phyloP scores from a whole-genome alignment of 179 eudicot species.

The Beta lomatogona region DNA sequence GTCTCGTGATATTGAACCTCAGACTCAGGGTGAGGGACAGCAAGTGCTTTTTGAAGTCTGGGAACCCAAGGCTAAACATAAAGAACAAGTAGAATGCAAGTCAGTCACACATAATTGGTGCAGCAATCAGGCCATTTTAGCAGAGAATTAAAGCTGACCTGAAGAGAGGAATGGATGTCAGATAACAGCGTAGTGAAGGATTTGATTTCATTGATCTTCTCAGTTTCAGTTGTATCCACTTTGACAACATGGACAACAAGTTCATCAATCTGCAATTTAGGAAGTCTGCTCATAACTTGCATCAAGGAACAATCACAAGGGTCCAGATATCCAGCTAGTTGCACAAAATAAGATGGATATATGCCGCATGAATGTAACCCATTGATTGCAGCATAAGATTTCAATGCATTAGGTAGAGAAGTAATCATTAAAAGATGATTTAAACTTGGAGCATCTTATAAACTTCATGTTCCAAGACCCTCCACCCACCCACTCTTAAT shows the following conservation, averaged over 20 bases:
- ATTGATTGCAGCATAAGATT: background rate
- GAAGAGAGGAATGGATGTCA: conserved; percentile 57
- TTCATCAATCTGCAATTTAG: conserved; percentile 73
- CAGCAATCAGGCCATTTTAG: background rate
- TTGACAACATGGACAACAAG: conserved; percentile 74
- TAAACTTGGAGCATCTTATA: background rate
- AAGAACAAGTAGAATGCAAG: background rate
- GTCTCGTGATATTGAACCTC: conserved; percentile 37
- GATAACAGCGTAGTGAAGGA: conserved; percentile 57
- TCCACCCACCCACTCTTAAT: too few relatives aligned
- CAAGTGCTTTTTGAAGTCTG: conserved; percentile 57
- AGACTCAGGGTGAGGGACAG: conserved; percentile 30
- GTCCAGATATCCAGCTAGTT: background rate
- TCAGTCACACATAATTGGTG: background rate
- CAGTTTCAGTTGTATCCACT: conserved; percentile 36
- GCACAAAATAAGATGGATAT: background rate
- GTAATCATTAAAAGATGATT: background rate
- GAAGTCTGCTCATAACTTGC: background rate
- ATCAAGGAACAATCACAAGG: background rate
- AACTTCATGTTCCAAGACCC: too few relatives aligned
- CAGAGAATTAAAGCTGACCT: conserved; percentile 44
- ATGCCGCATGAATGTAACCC: background rate
- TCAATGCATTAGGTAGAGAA: background rate
- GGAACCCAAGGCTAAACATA: conserved; percentile 80
- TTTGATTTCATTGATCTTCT: conserved; percentile 54